Evolutionary conservation across 805 yeast species (phyloP).

Genomic region (Priceomyces castillae): DNA sequence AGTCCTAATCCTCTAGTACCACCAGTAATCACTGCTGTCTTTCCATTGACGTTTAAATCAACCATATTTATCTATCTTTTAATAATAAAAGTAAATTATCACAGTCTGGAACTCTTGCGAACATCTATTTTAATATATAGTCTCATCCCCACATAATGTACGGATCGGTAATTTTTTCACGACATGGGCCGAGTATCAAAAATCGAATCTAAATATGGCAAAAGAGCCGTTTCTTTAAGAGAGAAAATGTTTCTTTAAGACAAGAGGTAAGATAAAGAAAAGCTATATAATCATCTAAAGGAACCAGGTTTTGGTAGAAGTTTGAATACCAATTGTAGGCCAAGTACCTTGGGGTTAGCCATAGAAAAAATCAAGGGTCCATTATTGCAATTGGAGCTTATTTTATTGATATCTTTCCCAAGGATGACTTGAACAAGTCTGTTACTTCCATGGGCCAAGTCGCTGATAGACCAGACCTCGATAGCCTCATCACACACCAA

Average conservation of each 20-base stretch:
- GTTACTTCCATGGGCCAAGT: conserved; percentile 40
- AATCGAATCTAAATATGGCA: background rate
- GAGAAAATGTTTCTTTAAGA: too few relatives aligned
- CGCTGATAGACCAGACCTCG: conserved; percentile 63
- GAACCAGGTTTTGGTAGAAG: conserved; percentile 5
- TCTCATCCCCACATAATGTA: background rate
- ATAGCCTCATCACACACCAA: conserved; percentile 63
- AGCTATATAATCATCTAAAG: background rate
- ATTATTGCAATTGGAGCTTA: conserved; percentile 15
- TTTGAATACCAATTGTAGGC: conserved; percentile 58
- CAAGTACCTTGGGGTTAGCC: conserved; percentile 65
- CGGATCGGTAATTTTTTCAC: background rate
- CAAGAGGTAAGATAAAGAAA: too few relatives aligned
- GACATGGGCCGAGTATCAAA: background rate
- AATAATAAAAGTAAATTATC: too few relatives aligned
- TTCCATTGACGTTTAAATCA: conserved; percentile 52
- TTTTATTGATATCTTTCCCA: conserved; percentile 57
- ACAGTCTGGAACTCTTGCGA: too few relatives aligned
- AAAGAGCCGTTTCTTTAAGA: too few relatives aligned
- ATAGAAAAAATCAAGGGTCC: conserved; percentile 31
- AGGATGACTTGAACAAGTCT: conserved; percentile 65
- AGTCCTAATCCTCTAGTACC: conserved; percentile 76
- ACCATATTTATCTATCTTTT: conserved; percentile 26
- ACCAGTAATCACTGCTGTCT: conserved; percentile 67
- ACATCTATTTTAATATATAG: too few relatives aligned